These are phyloP conservation scores for Pleurotus cornucopiae DNA, from an alignment of 768 basidiomycete genomes.

Conservation along the genomic window DNA sequence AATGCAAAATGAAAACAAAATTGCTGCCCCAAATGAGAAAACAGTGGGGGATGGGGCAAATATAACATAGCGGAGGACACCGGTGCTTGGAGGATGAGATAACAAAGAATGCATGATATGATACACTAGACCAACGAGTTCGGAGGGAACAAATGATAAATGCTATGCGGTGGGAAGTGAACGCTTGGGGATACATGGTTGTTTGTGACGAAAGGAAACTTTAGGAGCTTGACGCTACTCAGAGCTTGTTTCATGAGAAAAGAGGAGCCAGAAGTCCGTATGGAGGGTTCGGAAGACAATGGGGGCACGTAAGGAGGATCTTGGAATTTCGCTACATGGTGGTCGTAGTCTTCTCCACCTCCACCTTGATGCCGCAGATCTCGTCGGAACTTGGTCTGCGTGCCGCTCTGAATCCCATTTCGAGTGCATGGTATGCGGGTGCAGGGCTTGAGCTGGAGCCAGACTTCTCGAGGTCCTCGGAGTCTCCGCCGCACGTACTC, in stretches of 20 bases:
- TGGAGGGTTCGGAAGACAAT: neutral
- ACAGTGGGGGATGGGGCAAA: neutral
- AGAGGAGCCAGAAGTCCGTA: neutral
- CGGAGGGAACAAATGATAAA: neutral
- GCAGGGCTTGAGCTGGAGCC: constrained; percentile 37
- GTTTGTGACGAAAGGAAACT: neutral
- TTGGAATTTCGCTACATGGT: constrained; percentile 29
- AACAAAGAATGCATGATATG: neutral
- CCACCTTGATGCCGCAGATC: constrained; percentile 49
- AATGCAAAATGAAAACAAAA: neutral
- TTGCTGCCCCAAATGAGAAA: neutral
- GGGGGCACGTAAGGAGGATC: constrained; percentile 12
- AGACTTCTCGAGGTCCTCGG: constrained; percentile 23
- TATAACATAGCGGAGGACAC: neutral
- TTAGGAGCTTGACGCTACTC: neutral
- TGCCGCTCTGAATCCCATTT: constrained; percentile 38
- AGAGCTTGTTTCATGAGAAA: neutral
- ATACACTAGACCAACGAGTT: neutral
- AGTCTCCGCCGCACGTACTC: constrained; percentile 48
- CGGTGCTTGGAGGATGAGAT: neutral
- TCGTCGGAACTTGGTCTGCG: constrained; percentile 27
- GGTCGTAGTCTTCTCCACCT: constrained; percentile 58
- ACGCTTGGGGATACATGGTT: neutral
- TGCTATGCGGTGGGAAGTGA: neutral
- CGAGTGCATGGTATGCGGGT: constrained; percentile 49